Base-by-base conservation (phyloP, 108 stramenopile genomes). In the Cylindrotheca closterium region DNA sequence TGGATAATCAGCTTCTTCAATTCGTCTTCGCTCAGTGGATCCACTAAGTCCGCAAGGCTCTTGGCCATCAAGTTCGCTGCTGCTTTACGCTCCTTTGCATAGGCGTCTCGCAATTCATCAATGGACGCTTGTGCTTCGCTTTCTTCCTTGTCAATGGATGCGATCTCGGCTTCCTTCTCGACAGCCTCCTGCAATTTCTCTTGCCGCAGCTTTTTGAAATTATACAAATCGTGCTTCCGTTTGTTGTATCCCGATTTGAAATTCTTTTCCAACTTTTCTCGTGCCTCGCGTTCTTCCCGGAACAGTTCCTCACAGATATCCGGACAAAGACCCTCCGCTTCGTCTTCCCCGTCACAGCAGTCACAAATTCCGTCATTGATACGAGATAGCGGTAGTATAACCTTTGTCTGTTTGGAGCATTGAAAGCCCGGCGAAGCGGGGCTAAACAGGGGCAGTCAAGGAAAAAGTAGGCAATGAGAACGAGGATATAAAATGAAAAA, bases 331-430 rank as follows among this genome's bases (percentile, higher is more conserved):
- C 61, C 47, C 10, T 51, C 27, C 1, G 46, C 19, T 74, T 88
- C 87, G 62, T 91, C 90, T 57, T 72, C 67, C 22, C 87, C 91
- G 70, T 87, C 83, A 64, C 87, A 89, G 59, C 91, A 92, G 75
- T 92, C 91, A 60, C 91, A 92, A 63, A 88, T 83, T 4, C 87
- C 91, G 68, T 92, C 91, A 52, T 85, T 42, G 26, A 92, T 5
- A n/a, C 83, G 54, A 1, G 83, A 85, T 0, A 58, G 46, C 4
- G 85, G 84, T 17, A 88, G 64, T 28, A 52, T 54, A 46, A 92
- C 32, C 12, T 68, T 51, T 1, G 80, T 68, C 54, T 91, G 90
- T 48, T 84, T 70, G 1, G 86, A 85, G 66, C 90, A 91, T 1
- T 15, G 22, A 84, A 80, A 70, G 31, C 31, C 19, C 8, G 22